Percentiles rank a stretch among this genome's conserved stretches.
Conservation (phyloP, 768 basidiomycete genomes). For the Hygrocybe punicea region DNA sequence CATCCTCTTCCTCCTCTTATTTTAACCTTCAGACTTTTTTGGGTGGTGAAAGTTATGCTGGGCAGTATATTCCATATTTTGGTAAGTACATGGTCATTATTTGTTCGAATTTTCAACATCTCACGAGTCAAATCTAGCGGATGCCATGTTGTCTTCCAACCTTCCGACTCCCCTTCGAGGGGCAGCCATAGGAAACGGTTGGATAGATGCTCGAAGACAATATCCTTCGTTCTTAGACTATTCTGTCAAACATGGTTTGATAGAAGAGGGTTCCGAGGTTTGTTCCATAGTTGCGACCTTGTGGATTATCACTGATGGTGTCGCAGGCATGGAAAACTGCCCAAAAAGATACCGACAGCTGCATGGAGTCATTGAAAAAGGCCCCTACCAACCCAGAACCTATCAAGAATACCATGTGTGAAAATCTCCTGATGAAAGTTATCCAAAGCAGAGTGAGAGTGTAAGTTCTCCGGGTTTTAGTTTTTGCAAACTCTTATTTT, state of each 20-base stretch:
- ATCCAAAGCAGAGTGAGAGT: slow-evolving; percentile 40
- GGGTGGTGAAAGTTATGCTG: slow-evolving; percentile 94
- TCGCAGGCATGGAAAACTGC: slow-evolving; percentile 59
- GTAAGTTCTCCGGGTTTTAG: slow-evolving; percentile 24
- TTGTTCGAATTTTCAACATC: background rate
- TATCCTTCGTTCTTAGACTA: slow-evolving; percentile 90
- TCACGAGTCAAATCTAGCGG: slow-evolving; percentile 46
- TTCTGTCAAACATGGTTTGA: slow-evolving; percentile 70
- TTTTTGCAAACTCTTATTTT: background rate
- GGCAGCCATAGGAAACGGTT: slow-evolving; percentile 93
- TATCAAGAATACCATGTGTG: slow-evolving; percentile 56
- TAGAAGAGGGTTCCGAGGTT: slow-evolving; percentile 71
- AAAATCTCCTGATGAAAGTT: slow-evolving; percentile 49
- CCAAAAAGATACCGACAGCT: slow-evolving; percentile 56
- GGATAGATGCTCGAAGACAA: slow-evolving; percentile 89
- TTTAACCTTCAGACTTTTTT: slow-evolving; percentile 74
- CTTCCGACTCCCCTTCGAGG: slow-evolving; percentile 68
- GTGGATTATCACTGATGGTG: background rate
- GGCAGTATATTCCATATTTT: slow-evolving; percentile 97
- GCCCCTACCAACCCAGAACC: slow-evolving; percentile 53
- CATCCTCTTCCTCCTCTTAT: slow-evolving; percentile 1
- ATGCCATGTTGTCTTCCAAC: slow-evolving; percentile 64
- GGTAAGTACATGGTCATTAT: slow-evolving; percentile 42
- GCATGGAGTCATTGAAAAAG: slow-evolving; percentile 45
- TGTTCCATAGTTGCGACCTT: slow-evolving; percentile 17